Evolutionary conservation across 1,284 basidiomycete genomes (phyloP).

Genomic region (Ceratobasidium sp.): DNA sequence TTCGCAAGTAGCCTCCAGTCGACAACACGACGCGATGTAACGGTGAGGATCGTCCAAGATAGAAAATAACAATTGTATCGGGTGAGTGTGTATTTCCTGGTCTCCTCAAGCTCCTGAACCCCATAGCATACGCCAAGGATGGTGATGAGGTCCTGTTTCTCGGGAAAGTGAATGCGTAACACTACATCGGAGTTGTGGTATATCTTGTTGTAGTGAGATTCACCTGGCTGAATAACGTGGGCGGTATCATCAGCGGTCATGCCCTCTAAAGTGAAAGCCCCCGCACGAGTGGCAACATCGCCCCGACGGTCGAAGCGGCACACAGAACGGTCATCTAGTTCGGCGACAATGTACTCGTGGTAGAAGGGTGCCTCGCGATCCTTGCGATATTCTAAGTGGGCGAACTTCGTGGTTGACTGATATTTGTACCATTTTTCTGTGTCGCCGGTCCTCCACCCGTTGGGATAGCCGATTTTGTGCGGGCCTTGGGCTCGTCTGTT

Average conservation of each 20-base stretch:
- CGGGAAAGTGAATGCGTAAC: slow-evolving; percentile 14
- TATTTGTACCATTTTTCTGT: slow-evolving; percentile 31
- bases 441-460: slow-evolving; percentile 24
- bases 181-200: not conserved
- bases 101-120: not conserved
- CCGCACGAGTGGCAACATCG: slow-evolving; percentile 5
- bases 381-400: slow-evolving; percentile 28
- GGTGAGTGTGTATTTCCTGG: slow-evolving; percentile 24
- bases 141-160: slow-evolving; percentile 3
- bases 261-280: slow-evolving; percentile 6
- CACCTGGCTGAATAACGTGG: slow-evolving; percentile 3
- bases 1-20: slow-evolving; percentile 32
- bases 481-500: slow-evolving; percentile 6
- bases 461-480: slow-evolving; percentile 29
- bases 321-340: slow-evolving; percentile 5
- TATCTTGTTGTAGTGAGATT: not conserved
- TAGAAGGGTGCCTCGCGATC: slow-evolving; percentile 16
- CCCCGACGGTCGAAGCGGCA: slow-evolving; percentile 42
- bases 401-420: slow-evolving; percentile 20
- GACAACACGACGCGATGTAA: not conserved
- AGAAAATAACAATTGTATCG: slow-evolving; percentile 41
- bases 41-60: slow-evolving; percentile 36
- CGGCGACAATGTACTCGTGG: slow-evolving; percentile 31
- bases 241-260: slow-evolving; percentile 31
- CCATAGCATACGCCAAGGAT: slow-evolving; percentile 29